These are phyloP conservation scores for Sechiopsis laciniata DNA, from an alignment of 306 rosid genomes.

Conservation along the genomic window DNA sequence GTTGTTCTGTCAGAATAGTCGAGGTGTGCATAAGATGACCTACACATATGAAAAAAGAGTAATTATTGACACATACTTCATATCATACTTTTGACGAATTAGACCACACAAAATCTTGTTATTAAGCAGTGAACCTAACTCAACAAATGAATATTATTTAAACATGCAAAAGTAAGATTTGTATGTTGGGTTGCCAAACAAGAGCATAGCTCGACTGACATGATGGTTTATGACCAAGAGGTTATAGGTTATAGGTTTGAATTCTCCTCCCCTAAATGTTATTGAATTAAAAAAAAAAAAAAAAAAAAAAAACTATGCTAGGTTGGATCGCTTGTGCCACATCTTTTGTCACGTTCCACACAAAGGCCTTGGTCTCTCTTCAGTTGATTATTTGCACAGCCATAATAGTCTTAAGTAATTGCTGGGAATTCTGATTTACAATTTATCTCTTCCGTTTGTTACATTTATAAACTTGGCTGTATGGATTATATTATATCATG, in stretches of 20 bases:
- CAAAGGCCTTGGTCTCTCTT: not conserved
- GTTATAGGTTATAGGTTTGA: too few relatives aligned
- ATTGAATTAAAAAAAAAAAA: too few relatives aligned
- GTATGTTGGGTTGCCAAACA: too few relatives aligned
- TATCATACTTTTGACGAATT: not conserved
- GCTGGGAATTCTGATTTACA: not conserved
- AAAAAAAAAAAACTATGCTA: not conserved
- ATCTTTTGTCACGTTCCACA: not conserved
- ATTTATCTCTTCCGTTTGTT: not conserved
- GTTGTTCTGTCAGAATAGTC: too few relatives aligned
- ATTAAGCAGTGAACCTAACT: not conserved
- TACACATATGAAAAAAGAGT: too few relatives aligned
- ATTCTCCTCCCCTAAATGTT: too few relatives aligned
- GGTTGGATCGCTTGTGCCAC: not conserved
- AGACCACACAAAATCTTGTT: not conserved
- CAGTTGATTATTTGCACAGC: not conserved
- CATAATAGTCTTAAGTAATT: not conserved
- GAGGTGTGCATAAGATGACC: too few relatives aligned
- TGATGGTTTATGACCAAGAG: too few relatives aligned
- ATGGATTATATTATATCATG: not conserved
- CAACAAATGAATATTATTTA: not conserved
- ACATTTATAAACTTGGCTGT: slow-evolving; percentile 3
- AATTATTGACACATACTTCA: not conserved
- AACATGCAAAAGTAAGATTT: not conserved
- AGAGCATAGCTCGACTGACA: too few relatives aligned